A percentile compares a stretch with the other conserved stretches of the same genome.
phyloP scores from a whole-genome alignment of 2,329 filamentous ascomycete species.

The Xylaria sp. region DNA sequence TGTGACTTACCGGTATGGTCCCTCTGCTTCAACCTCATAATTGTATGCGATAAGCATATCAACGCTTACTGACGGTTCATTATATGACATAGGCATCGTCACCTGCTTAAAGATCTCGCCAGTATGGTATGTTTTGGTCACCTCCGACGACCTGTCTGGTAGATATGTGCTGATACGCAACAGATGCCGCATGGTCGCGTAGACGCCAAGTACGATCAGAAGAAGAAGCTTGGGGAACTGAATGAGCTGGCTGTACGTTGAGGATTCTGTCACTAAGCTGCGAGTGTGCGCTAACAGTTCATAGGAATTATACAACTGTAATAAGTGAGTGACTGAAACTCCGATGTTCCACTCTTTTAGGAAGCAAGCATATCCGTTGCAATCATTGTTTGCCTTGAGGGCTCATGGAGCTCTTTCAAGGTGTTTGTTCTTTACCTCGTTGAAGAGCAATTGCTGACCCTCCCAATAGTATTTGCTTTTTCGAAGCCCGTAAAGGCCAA shows the following conservation, averaged over 20 bases:
- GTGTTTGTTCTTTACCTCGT: not conserved
- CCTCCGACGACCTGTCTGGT: not conserved
- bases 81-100: slow-evolving; percentile 75
- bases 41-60: slow-evolving; percentile 59
- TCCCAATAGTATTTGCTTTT: slow-evolving; percentile 67
- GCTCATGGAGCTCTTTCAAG: not conserved
- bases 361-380: slow-evolving; percentile 54
- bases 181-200: slow-evolving; percentile 82
- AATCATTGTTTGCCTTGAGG: not conserved
- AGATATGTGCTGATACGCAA: slow-evolving; percentile 16
- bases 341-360: not conserved
- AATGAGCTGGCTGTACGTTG: slow-evolving; percentile 38
- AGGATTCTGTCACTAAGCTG: not conserved
- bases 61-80: slow-evolving; percentile 4
- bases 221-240: slow-evolving; percentile 76
- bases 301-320: slow-evolving; percentile 80
- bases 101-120: slow-evolving; percentile 89
- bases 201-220: slow-evolving; percentile 96
- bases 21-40: not conserved
- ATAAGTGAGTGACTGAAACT: slow-evolving; percentile 63
- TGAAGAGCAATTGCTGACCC: slow-evolving; percentile 13
- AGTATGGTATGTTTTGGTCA: slow-evolving; percentile 68
- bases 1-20: slow-evolving; percentile 74
- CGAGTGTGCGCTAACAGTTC: slow-evolving; percentile 13
- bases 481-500: slow-evolving; percentile 39